Evolutionary conservation across 345 rosid genomes (phyloP).

Genomic region (Hibiscus mutabilis): DNA sequence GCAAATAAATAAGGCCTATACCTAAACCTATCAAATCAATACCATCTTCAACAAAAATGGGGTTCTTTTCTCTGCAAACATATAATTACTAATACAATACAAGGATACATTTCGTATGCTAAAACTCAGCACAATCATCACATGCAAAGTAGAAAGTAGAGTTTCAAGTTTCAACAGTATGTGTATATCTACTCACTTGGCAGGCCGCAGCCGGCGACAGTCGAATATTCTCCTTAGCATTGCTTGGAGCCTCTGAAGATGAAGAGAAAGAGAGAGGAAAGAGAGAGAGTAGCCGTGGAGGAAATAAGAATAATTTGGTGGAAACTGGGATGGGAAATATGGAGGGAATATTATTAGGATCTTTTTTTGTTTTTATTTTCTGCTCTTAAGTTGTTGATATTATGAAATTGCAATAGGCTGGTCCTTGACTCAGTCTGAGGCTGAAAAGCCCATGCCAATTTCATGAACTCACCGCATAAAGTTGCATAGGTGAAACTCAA

Average conservation of each 20-base stretch:
- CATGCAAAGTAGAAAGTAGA: background rate
- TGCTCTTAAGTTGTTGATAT: background rate
- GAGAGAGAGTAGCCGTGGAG: background rate
- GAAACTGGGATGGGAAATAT: background rate
- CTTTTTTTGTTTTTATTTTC: background rate
- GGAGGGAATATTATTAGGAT: conserved; percentile 1
- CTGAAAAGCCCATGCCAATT: background rate
- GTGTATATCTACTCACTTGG: background rate
- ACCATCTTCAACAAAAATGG: background rate
- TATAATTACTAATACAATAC: too few relatives aligned
- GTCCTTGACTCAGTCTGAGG: background rate
- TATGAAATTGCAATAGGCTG: background rate
- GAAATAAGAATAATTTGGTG: background rate
- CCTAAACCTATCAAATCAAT: background rate
- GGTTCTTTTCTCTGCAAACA: background rate
- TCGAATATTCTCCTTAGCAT: background rate
- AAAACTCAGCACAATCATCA: background rate
- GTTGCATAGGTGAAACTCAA: background rate
- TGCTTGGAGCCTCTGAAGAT: background rate
- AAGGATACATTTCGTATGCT: background rate
- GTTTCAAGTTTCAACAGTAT: background rate
- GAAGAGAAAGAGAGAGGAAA: background rate
- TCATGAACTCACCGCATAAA: background rate
- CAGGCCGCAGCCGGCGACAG: background rate
- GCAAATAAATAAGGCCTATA: background rate